These are phyloP conservation scores for Talaromyces piceae DNA, from an alignment of 2,329 filamentous ascomycete species.

Conservation along the genomic window DNA sequence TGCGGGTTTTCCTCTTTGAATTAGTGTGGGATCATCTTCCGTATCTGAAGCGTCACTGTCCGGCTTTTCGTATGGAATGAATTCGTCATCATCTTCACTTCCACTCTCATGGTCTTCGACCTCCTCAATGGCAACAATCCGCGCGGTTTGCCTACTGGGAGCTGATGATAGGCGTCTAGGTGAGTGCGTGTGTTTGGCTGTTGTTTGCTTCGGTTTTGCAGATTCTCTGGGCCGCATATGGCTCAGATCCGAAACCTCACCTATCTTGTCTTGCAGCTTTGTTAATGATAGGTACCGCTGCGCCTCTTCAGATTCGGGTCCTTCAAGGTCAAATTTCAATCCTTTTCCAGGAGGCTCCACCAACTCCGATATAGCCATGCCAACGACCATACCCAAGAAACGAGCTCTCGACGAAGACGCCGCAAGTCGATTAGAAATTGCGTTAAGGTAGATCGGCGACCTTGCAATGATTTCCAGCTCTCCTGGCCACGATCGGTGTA, in stretches of 20 bases:
- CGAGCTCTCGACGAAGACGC: slow-evolving; percentile 67
- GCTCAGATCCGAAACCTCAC: slow-evolving; percentile 48
- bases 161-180: not conserved
- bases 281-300: slow-evolving; percentile 65
- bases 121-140: slow-evolving; percentile 54
- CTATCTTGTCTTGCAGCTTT: slow-evolving; percentile 55
- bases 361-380: slow-evolving; percentile 61
- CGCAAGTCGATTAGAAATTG: slow-evolving; percentile 77
- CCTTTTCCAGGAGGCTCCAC: slow-evolving; percentile 60
- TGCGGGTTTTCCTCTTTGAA: slow-evolving; percentile 73
- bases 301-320: slow-evolving; percentile 65
- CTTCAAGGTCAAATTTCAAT: slow-evolving; percentile 78
- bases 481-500: slow-evolving; percentile 58
- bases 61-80: slow-evolving; percentile 74
- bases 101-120: slow-evolving; percentile 49
- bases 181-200: not conserved
- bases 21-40: slow-evolving; percentile 82
- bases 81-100: slow-evolving; percentile 55
- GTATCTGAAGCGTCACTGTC: slow-evolving; percentile 86
- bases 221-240: slow-evolving; percentile 10
- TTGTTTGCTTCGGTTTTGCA: slow-evolving; percentile 12
- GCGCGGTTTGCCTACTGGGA: slow-evolving; percentile 21
- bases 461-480: slow-evolving; percentile 63
- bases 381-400: slow-evolving; percentile 82
- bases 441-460: slow-evolving; percentile 64